These are phyloP conservation scores for Colletotrichum agaves DNA, from an alignment of 2,329 filamentous ascomycete species.

Conservation along the genomic window DNA sequence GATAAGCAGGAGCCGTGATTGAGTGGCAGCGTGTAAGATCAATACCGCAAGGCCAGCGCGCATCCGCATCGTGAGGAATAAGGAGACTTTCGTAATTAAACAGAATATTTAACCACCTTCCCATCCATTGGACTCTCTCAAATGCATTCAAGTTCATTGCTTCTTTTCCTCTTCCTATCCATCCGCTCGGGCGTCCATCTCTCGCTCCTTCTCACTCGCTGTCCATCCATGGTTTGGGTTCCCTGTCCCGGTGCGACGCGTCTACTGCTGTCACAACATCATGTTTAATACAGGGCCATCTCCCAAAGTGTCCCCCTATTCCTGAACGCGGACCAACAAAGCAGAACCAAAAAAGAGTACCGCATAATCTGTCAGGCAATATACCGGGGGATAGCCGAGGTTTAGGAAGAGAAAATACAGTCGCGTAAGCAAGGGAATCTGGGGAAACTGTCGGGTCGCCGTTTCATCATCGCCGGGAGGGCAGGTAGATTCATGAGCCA, in stretches of 20 bases:
- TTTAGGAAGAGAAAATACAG: slow-evolving; percentile 36
- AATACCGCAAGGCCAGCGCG: not conserved
- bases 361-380: slow-evolving; percentile 25
- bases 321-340: slow-evolving; percentile 28
- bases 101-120: slow-evolving; percentile 38
- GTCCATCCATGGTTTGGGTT: not conserved
- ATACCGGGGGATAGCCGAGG: slow-evolving; percentile 29
- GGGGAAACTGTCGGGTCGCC: slow-evolving; percentile 37
- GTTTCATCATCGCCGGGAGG: slow-evolving; percentile 35
- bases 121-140: slow-evolving; percentile 34
- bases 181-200: slow-evolving; percentile 28
- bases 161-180: slow-evolving; percentile 39
- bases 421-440: slow-evolving; percentile 37
- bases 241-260: slow-evolving; percentile 10
- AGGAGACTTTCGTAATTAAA: slow-evolving; percentile 40
- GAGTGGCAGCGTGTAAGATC: not conserved
- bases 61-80: slow-evolving; percentile 4
- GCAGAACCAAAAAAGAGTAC: slow-evolving; percentile 30
- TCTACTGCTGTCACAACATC: slow-evolving; percentile 28
- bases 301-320: slow-evolving; percentile 18
- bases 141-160: slow-evolving; percentile 38
- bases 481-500: slow-evolving; percentile 38
- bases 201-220: slow-evolving; percentile 6
- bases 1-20: not conserved
- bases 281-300: slow-evolving; percentile 35